These are phyloP conservation scores for Fusarium buharicum DNA, from an alignment of 2,329 filamentous ascomycete genomes.

Conservation along the genomic window DNA sequence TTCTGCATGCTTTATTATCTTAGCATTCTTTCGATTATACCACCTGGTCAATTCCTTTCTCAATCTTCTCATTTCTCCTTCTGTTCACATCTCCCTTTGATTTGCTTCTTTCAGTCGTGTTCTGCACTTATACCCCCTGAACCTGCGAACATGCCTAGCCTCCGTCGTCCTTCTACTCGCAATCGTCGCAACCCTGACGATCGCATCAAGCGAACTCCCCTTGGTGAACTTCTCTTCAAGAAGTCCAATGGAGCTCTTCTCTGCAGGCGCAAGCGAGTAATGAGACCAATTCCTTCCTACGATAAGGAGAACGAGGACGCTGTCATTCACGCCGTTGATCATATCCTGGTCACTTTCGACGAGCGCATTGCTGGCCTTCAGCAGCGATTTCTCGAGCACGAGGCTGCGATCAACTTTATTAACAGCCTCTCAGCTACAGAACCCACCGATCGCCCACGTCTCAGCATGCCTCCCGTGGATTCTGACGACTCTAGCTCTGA, in stretches of 20 bases:
- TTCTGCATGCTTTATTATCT: too few relatives aligned
- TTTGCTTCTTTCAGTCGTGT: background rate
- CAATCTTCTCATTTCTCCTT: background rate
- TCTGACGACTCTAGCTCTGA: constrained; percentile 53
- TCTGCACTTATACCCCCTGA: background rate
- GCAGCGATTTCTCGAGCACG: constrained; percentile 5
- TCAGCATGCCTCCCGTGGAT: constrained; percentile 52
- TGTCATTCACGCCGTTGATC: constrained; percentile 25
- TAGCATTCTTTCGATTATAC: constrained; percentile 2
- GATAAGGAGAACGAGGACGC: constrained; percentile 47
- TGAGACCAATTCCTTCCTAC: constrained; percentile 40
- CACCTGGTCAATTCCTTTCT: background rate
- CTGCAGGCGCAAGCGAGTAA: constrained; percentile 32
- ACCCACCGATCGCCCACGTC: constrained; percentile 45
- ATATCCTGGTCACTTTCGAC: constrained; percentile 9
- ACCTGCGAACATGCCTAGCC: constrained; percentile 31
- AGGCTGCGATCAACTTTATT: constrained; percentile 6
- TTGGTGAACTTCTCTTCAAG: constrained; percentile 44
- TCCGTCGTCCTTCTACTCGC: constrained; percentile 4
- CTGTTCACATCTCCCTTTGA: background rate
- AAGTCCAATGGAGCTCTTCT: constrained; percentile 36
- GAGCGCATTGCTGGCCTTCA: constrained; percentile 16
- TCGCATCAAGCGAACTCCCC: constrained; percentile 43
- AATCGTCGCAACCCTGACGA: constrained; percentile 3
- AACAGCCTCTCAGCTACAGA: constrained; percentile 45